Conservation (phyloP, 2,329 filamentous ascomycete genomes). For the Aspergillus quadrilineatus region DNA sequence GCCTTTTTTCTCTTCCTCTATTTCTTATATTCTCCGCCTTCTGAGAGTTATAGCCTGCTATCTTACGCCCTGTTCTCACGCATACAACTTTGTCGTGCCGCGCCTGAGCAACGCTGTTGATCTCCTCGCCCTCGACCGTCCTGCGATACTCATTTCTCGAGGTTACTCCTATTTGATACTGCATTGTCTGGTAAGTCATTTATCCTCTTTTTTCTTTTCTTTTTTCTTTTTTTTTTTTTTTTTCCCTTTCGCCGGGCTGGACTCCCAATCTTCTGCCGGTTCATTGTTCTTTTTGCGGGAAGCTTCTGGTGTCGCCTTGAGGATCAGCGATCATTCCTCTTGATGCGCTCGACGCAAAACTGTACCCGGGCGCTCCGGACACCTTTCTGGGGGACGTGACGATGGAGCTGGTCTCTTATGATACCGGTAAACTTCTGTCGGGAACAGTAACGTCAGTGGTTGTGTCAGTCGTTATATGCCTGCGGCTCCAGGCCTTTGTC, state of each 20-base stretch:
- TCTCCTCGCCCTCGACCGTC: conserved; percentile 15
- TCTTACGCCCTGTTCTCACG: conserved; percentile 23
- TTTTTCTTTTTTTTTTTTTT: too few species aligned
- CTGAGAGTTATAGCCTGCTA: conserved; percentile 24
- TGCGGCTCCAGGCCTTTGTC: not conserved
- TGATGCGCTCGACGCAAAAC: not conserved
- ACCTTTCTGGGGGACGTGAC: not conserved
- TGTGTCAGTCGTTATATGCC: not conserved
- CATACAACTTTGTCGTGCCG: conserved; percentile 22
- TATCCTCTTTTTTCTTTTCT: not conserved
- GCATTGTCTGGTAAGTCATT: conserved; percentile 23
- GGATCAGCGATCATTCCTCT: not conserved
- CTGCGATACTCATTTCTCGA: conserved; percentile 19
- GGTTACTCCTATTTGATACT: conserved; percentile 21
- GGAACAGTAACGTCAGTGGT: not conserved
- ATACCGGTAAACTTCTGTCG: not conserved
- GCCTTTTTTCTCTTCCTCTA: conserved; percentile 19
- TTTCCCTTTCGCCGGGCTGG: not conserved
- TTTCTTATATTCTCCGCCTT: conserved; percentile 23
- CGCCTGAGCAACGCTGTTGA: conserved; percentile 20
- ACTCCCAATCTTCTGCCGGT: not conserved
- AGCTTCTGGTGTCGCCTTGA: not conserved
- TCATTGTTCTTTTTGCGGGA: not conserved
- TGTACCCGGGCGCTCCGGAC: not conserved
- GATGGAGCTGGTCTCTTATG: not conserved